Conservation (phyloP, 495 filamentous ascomycete species). For the Aspergillus taichungensis region DNA sequence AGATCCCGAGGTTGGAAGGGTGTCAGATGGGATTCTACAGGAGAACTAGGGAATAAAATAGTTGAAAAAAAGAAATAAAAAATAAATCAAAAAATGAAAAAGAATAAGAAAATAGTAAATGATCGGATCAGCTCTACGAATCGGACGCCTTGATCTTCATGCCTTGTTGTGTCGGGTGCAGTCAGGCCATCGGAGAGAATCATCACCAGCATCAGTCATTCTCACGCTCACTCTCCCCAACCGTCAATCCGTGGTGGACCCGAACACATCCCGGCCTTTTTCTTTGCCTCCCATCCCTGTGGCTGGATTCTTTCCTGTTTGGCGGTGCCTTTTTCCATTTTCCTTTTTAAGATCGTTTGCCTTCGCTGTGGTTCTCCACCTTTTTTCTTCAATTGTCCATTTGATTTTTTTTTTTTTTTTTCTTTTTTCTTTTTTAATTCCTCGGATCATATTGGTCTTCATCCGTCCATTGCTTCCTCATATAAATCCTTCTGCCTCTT, state of each 20-base stretch:
- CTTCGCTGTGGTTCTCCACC: conserved; percentile 3
- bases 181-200: conserved; percentile 5
- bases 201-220: neutral
- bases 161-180: neutral
- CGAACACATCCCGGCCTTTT: conserved; percentile 9
- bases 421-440: conserved; percentile 1
- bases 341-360: too few relatives aligned
- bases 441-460: too few relatives aligned
- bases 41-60: too few relatives aligned
- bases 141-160: too few relatives aligned
- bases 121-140: too few relatives aligned
- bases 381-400: conserved; percentile 5
- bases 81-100: too few relatives aligned
- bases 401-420: conserved; percentile 7
- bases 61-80: too few relatives aligned
- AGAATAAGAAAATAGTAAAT: too few relatives aligned
- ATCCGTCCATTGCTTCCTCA: conserved; percentile 1
- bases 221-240: conserved; percentile 11
- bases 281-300: neutral
- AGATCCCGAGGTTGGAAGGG: conserved; percentile 26
- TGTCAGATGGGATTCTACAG: neutral
- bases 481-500: conserved; percentile 5
- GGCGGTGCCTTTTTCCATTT: neutral
- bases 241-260: conserved; percentile 16
- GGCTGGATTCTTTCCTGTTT: neutral